These are phyloP conservation scores for Aureobasidium sp. DNA, from an alignment of 2,329 filamentous ascomycete species.

Conservation along the genomic window DNA sequence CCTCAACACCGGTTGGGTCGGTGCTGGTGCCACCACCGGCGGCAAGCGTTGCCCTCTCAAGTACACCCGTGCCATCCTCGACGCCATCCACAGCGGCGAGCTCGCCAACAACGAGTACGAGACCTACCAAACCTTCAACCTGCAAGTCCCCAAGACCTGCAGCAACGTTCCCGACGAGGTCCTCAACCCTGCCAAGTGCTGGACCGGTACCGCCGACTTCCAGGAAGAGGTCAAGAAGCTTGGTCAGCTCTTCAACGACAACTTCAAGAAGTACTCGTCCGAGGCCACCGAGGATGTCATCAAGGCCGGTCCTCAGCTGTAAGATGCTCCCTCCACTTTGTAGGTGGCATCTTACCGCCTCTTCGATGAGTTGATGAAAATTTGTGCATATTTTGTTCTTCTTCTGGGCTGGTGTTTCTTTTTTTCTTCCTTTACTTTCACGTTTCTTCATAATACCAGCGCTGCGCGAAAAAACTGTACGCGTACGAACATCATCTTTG, in stretches of 20 bases:
- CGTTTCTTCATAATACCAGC: constrained; percentile 1
- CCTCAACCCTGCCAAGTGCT: constrained; percentile 87
- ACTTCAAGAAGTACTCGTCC: constrained; percentile 90
- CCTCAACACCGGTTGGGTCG: constrained; percentile 96
- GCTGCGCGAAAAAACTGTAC: constrained; percentile 4
- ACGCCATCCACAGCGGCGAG: constrained; percentile 95
- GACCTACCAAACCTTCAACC: constrained; percentile 93
- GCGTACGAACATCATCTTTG: not conserved
- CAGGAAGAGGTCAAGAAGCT: constrained; percentile 83
- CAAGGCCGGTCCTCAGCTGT: constrained; percentile 33
- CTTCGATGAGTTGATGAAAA: constrained; percentile 8
- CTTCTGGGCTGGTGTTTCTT: not conserved
- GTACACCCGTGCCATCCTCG: constrained; percentile 96
- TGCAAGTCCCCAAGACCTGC: constrained; percentile 88
- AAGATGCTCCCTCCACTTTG: not conserved
- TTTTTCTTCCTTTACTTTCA: not conserved
- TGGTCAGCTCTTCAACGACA: constrained; percentile 81
- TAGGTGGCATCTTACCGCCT: not conserved
- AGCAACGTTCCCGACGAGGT: constrained; percentile 82
- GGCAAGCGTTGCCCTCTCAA: constrained; percentile 95
- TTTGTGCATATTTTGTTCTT: not conserved
- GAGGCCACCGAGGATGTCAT: constrained; percentile 52
- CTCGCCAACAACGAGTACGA: constrained; percentile 90
- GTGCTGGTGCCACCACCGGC: constrained; percentile 79
- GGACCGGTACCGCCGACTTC: constrained; percentile 80